Base-by-base conservation (phyloP, 2,329 filamentous ascomycete genomes). In the Talaromyces sp. region DNA sequence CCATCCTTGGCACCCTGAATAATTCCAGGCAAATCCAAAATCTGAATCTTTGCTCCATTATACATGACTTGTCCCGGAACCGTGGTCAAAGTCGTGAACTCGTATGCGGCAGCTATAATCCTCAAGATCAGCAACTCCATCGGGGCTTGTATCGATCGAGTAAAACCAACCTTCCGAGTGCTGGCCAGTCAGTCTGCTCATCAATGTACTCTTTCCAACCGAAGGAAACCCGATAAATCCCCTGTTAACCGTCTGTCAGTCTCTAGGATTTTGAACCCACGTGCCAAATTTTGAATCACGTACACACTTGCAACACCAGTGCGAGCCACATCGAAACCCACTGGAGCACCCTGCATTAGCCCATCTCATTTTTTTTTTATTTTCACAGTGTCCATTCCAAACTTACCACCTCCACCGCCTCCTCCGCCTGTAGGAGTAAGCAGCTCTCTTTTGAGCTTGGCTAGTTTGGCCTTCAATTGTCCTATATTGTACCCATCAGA, bases 1-100 rank as follows among this genome's bases (percentile, higher is more conserved):
- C 95, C 95, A 75, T 99, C 95, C 79, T 99, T 98, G 69, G 95
- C 95, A 73, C 95, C 95, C 78, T 98, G 91, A 68, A 99, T 99
- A 72, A 99, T 99, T 87, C 95, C 95, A 1, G 95, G 95, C 73
- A 99, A 83, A 84, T 99, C 95, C 66, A 99, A 91, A 80, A 99
- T 98, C 78, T 99, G 95, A 69, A 99, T 89, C 71, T 96, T 96
- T 55, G 95, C 95, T 63, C 94, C 95, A 73, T 99, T 98, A 80
- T 98, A 98, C 69, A 89, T 81, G 65, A 99, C 92, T 81, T 98
- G 95, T 59, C 95, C 95, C 50, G 95, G 95, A 56, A 99, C 95
- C 53, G 94, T 97, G 40, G 95, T 99, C 76, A 99, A 84, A 60
- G 95, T 99, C 67, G 95, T 99, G 82, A 99, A 99, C 76, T 99